A percentile compares a stretch with the other conserved stretches of the same genome.
These are phyloP conservation scores for Candida ascalaphidarum DNA, from an alignment of 805 yeast species.

Conservation along the genomic window DNA sequence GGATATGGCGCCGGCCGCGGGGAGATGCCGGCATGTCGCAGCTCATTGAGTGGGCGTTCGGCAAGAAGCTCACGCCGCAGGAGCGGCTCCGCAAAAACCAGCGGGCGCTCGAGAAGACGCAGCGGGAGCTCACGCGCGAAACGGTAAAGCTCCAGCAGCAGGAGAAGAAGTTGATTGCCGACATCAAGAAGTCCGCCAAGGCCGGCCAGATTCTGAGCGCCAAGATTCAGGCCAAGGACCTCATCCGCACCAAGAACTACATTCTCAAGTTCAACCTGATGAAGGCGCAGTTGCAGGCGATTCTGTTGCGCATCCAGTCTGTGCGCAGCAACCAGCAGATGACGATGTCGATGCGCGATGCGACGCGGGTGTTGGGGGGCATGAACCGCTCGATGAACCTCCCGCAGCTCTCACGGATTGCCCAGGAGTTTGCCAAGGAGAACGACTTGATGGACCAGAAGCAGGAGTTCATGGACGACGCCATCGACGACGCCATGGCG, in stretches of 20 bases:
- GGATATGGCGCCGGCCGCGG: too few relatives aligned
- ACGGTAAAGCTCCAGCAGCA: conserved; percentile 79
- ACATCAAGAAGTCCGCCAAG: conserved; percentile 88
- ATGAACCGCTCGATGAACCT: conserved; percentile 89
- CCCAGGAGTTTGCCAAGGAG: conserved; percentile 92
- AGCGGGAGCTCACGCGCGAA: conserved; percentile 87
- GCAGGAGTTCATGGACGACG: conserved; percentile 98
- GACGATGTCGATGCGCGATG: conserved; percentile 92
- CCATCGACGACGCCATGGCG: conserved; percentile 93
- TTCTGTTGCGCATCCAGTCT: conserved; percentile 82
- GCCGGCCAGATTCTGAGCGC: conserved; percentile 83
- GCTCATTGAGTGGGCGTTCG: conserved; percentile 88
- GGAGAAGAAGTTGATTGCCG: conserved; percentile 78
- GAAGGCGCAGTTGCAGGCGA: conserved; percentile 95
- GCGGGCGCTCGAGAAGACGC: conserved; percentile 89
- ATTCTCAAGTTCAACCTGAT: conserved; percentile 83
- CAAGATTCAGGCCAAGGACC: conserved; percentile 91
- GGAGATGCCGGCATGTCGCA: conserved; percentile 15
- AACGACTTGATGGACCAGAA: conserved; percentile 97
- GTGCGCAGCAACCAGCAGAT: conserved; percentile 92
- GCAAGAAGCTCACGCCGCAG: conserved; percentile 88
- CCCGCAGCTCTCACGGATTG: conserved; percentile 79
- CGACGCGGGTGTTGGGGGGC: conserved; percentile 73
- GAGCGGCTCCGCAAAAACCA: conserved; percentile 93
- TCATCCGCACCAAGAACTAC: conserved; percentile 78